Conservation (phyloP, 2,329 filamentous ascomycete species). For the Intubia oerlemansii region DNA sequence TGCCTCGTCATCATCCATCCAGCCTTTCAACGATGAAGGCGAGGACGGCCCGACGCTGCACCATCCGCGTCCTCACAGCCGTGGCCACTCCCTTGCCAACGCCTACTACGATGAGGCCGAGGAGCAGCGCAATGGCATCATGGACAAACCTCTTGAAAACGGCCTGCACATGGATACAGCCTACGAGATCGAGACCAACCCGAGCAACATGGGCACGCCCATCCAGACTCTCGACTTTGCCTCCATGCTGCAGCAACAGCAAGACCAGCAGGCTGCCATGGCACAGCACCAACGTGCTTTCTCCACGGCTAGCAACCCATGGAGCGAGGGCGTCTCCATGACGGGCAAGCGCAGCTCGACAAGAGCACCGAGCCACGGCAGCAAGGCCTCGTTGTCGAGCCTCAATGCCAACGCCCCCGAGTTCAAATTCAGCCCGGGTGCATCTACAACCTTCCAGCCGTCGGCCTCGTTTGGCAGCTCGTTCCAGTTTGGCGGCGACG, state of each 20-base stretch:
- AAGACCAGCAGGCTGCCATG: too few relatives aligned
- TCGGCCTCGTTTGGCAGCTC: background rate
- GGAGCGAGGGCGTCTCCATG: conserved; percentile 29
- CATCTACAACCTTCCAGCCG: conserved; percentile 28
- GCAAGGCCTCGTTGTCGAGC: conserved; percentile 52
- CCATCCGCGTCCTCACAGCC: conserved; percentile 53
- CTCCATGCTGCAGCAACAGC: conserved; percentile 24
- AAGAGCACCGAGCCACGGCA: conserved; percentile 34
- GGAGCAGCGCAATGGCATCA: too few relatives aligned
- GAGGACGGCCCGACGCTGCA: conserved; percentile 38
- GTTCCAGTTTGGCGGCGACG: too few relatives aligned
- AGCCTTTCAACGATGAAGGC: conserved; percentile 30
- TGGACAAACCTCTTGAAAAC: conserved; percentile 14
- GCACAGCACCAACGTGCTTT: conserved; percentile 31
- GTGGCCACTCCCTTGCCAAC: conserved; percentile 50
- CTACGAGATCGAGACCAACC: conserved; percentile 52
- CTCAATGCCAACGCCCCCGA: conserved; percentile 80
- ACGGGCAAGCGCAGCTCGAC: conserved; percentile 16
- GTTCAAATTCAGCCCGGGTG: conserved; percentile 53
- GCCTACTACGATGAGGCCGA: conserved; percentile 44
- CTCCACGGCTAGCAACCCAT: conserved; percentile 40
- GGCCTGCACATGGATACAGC: conserved; percentile 26
- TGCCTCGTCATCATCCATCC: conserved; percentile 15
- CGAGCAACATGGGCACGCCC: conserved; percentile 49
- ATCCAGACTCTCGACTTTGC: conserved; percentile 26